These are phyloP conservation scores for Camelina hispida DNA, from an alignment of 345 rosid species.

Conservation along the genomic window DNA sequence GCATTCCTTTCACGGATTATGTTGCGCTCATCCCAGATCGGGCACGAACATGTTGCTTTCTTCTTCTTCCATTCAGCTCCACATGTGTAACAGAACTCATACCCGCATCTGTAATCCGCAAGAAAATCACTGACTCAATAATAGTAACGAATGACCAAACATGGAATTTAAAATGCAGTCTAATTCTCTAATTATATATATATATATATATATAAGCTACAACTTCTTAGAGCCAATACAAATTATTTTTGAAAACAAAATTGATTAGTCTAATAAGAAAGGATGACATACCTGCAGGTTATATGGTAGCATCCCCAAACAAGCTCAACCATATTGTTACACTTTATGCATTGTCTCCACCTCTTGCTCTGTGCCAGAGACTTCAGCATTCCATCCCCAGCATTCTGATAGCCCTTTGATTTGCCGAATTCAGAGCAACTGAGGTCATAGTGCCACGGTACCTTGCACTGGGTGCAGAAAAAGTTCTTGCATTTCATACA, in stretches of 20 bases:
- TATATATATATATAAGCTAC: background rate
- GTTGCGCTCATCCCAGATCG: conserved; percentile 59
- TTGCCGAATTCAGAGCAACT: conserved; percentile 55
- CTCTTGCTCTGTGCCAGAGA: conserved; percentile 52
- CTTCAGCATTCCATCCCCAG: conserved; percentile 59
- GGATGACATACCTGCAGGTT: conserved; percentile 50
- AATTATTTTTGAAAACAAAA: background rate
- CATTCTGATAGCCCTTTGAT: conserved; percentile 47
- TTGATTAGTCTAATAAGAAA: background rate
- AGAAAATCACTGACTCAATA: background rate
- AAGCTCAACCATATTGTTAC: conserved; percentile 62
- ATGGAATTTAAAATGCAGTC: background rate
- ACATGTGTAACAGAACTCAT: conserved; percentile 68
- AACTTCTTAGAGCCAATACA: background rate
- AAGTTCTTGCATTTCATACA: conserved; percentile 61
- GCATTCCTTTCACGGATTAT: conserved; percentile 41
- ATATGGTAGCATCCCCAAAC: conserved; percentile 62
- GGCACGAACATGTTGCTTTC: conserved; percentile 57
- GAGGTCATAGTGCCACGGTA: conserved; percentile 70
- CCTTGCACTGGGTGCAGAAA: conserved; percentile 79
- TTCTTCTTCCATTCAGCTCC: conserved; percentile 65
- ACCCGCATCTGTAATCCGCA: conserved; percentile 52
- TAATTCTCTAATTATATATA: background rate
- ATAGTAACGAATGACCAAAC: conserved; percentile 15
- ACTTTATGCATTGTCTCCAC: conserved; percentile 59